These are phyloP conservation scores for Trametes villosa DNA, from an alignment of 768 basidiomycete species.

Conservation along the genomic window DNA sequence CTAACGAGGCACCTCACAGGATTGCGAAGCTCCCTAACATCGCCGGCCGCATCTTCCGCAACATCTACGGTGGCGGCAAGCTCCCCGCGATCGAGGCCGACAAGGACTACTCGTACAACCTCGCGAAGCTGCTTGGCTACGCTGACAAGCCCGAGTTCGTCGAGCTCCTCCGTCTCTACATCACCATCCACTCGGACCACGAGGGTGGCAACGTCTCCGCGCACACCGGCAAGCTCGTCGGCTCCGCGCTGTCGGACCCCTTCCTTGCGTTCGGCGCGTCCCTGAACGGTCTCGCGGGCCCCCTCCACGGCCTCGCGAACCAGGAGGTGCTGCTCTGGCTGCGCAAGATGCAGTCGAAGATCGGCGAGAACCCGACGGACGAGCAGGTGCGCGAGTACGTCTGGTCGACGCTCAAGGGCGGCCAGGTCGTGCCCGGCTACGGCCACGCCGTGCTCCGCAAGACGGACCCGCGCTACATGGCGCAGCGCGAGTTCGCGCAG, in stretches of 20 bases:
- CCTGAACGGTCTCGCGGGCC: constrained; percentile 94
- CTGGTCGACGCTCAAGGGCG: constrained; percentile 91
- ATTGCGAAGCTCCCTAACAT: constrained; percentile 98
- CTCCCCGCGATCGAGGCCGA: constrained; percentile 78
- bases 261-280: constrained; percentile 95
- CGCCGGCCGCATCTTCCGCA: constrained; percentile 89
- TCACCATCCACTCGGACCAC: constrained; percentile 98
- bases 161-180: constrained; percentile 93
- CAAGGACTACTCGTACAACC: constrained; percentile 91
- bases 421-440: constrained; percentile 94
- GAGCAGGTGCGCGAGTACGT: constrained; percentile 92
- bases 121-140: constrained; percentile 89
- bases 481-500: constrained; percentile 87
- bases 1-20: constrained; percentile 42
- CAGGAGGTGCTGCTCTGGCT: constrained; percentile 97
- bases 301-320: constrained; percentile 95
- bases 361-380: constrained; percentile 85
- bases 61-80: constrained; percentile 88
- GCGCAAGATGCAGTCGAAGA: constrained; percentile 87
- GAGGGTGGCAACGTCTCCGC: constrained; percentile 99
- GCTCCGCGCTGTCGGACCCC: constrained; percentile 95
- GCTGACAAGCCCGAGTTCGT: constrained; percentile 87
- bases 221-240: constrained; percentile 91
- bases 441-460: constrained; percentile 87
- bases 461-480: constrained; percentile 91